Base-by-base conservation (phyloP, 2,329 filamentous ascomycete species). In the Dactylellina leptospora region DNA sequence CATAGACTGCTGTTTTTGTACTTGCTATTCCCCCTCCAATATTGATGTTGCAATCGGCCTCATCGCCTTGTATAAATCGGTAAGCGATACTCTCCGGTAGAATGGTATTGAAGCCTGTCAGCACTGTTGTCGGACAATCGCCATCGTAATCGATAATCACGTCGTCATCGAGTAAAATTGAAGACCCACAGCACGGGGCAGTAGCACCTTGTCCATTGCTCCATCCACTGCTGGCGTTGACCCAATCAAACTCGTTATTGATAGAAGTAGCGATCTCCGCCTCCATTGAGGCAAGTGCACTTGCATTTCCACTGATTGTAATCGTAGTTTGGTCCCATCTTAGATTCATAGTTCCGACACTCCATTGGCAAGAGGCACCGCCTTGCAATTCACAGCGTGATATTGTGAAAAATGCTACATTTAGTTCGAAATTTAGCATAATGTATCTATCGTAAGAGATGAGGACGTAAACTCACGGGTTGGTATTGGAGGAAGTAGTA, bases 271-370 rank as follows among this genome's bases (percentile, higher is more conserved):
- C 28, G 0, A 53, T 2, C 10, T 47, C 23, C 4, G 48, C 45
- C 18, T 72, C 66, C 1, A 63, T 16, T 8, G 66, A 63, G 2
- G 58, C 40, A 10, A 72, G 59, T 8, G 51, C 44, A 27, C 51
- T 72, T 8, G 58, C 51, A 18, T 72, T 62, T n/a, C 58, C 66
- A 20, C 51, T 63, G 16, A 72, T 63, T 11, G 66, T 72, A 8
- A 72, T 63, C 16, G 66, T 72, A 1, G 66, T 63, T 40, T 53
- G 44, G 1, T 58, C 66, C 66, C 66, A 72, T 4, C 16, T 25
- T 13, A 63, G 20, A n/a, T 72, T 60, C 45, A 72, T 61, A 9
- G 58, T 63, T 30, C 58, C 58, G 1, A 72, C 42, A 13, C 51
- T 56, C 23, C 30, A 56, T 1, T 25, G 20, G 28, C 66, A 72